phyloP scores from a whole-genome alignment of 1,284 basidiomycete species.

The Ganoderma sinense region DNA sequence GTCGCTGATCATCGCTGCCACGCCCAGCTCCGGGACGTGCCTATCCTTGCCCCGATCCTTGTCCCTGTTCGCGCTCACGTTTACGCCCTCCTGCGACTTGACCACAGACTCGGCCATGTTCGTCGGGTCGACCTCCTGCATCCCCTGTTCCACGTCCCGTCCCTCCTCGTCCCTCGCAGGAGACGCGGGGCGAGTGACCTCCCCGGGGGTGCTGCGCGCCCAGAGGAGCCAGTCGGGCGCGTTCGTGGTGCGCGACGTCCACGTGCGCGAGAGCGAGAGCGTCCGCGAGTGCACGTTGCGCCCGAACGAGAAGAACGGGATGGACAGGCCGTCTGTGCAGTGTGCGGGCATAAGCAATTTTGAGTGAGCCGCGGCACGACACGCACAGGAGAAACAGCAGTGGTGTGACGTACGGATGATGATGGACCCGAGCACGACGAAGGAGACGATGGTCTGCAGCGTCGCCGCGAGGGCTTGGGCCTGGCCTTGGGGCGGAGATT shows the following conservation, averaged over 20 bases:
- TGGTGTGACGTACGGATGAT: conserved; percentile 66
- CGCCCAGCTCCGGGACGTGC: conserved; percentile 24
- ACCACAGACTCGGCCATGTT: background rate
- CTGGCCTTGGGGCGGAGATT: conserved; percentile 65
- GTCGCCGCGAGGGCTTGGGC: conserved; percentile 74
- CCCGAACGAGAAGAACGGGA: conserved; percentile 85
- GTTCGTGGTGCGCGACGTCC: conserved; percentile 35
- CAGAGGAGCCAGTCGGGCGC: conserved; percentile 61
- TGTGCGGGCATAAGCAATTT: background rate
- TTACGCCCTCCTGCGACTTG: background rate
- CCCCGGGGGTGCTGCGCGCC: conserved; percentile 41
- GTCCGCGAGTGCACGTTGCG: conserved; percentile 72
- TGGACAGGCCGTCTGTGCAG: conserved; percentile 80
- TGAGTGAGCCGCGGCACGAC: background rate
- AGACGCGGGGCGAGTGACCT: conserved; percentile 17
- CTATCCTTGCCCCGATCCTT: background rate
- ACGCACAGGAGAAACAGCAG: background rate
- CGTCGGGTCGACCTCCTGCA: conserved; percentile 8
- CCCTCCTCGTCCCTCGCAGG: conserved; percentile 1
- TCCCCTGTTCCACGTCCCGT: conserved; percentile 27
- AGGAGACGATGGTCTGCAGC: conserved; percentile 86
- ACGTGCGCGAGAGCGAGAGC: conserved; percentile 40
- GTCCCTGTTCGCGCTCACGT: background rate
- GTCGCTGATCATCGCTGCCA: conserved; percentile 26
- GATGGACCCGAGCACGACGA: conserved; percentile 86